These are phyloP conservation scores for Leptomonas seymouri DNA, from an alignment of 208 protist species.

Conservation along the genomic window DNA sequence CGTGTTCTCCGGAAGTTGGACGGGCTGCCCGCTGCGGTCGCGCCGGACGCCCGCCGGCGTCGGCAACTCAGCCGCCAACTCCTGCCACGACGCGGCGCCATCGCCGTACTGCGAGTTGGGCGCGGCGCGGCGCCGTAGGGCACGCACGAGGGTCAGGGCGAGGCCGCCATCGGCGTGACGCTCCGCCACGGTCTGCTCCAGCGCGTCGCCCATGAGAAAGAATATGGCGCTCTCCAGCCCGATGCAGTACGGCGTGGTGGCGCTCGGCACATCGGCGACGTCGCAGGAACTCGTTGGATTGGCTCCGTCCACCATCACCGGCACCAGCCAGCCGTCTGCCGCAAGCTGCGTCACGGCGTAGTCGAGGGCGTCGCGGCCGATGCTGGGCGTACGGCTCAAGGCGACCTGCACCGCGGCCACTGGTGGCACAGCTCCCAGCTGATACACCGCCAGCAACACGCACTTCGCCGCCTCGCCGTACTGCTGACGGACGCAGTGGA, in stretches of 20 bases:
- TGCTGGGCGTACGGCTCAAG: conserved; percentile 38
- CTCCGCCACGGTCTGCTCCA: conserved; percentile 38
- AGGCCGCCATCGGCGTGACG: conserved; percentile 27
- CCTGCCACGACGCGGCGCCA: conserved; percentile 23
- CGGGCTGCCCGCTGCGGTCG: conserved; percentile 19
- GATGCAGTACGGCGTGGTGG: conserved; percentile 42
- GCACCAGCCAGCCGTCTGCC: conserved; percentile 55
- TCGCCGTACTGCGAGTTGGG: conserved; percentile 12
- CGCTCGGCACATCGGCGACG: conserved; percentile 6
- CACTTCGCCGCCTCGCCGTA: conserved; percentile 64
- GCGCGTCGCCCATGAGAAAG: conserved; percentile 31
- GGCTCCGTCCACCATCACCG: conserved; percentile 8
- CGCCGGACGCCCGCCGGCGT: conserved; percentile 13
- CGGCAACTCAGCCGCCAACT: conserved; percentile 26
- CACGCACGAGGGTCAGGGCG: conserved; percentile 38
- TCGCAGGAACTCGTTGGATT: neutral
- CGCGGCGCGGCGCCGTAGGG: conserved; percentile 24
- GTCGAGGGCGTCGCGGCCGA: conserved; percentile 37
- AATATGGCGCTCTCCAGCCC: conserved; percentile 27
- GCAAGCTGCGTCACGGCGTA: conserved; percentile 51
- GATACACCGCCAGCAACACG: conserved; percentile 52
- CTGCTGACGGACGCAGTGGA: conserved; percentile 47
- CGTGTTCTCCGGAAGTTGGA: neutral
- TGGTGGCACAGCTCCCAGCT: conserved; percentile 59
- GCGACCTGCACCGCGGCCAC: conserved; percentile 47